A percentile compares a stretch with the other conserved stretches of the same genome.
Evolutionary conservation across 2,329 filamentous ascomycete species (phyloP).

Genomic region (Diaporthe sp.): DNA sequence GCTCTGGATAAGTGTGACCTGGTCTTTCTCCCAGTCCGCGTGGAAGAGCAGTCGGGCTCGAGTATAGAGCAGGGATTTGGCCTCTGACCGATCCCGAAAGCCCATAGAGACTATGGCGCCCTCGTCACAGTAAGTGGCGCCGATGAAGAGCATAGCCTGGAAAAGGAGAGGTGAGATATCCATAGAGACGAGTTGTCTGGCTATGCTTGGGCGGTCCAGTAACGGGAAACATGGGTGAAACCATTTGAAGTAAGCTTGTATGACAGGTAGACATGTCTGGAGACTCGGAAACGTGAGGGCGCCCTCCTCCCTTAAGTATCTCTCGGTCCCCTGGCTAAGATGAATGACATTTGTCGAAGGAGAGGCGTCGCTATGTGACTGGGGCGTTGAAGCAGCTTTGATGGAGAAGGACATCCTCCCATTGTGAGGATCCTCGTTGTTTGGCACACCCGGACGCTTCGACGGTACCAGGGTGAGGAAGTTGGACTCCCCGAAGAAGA

Average conservation of each 20-base stretch:
- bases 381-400: conserved; percentile 30
- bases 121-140: conserved; percentile 36
- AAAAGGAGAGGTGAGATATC: conserved; percentile 36
- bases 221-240: conserved; percentile 38
- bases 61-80: conserved; percentile 38
- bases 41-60: conserved; percentile 36
- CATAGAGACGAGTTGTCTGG: conserved; percentile 29
- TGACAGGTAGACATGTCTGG: conserved; percentile 40
- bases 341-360: conserved; percentile 35
- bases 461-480: conserved; percentile 51
- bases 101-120: conserved; percentile 33
- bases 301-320: conserved; percentile 42
- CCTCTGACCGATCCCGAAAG: conserved; percentile 37
- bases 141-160: conserved; percentile 38
- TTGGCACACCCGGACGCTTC: background rate
- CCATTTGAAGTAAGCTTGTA: conserved; percentile 43
- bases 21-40: conserved; percentile 37
- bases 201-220: conserved; percentile 32
- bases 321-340: conserved; percentile 40
- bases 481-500: conserved; percentile 56
- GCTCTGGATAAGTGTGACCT: conserved; percentile 36
- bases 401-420: conserved; percentile 40
- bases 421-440: conserved; percentile 29
- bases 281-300: conserved; percentile 41
- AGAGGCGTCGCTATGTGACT: conserved; percentile 30